Base-by-base conservation (phyloP, 257 asterid genomes). In the Ajuga chamaepitys region DNA sequence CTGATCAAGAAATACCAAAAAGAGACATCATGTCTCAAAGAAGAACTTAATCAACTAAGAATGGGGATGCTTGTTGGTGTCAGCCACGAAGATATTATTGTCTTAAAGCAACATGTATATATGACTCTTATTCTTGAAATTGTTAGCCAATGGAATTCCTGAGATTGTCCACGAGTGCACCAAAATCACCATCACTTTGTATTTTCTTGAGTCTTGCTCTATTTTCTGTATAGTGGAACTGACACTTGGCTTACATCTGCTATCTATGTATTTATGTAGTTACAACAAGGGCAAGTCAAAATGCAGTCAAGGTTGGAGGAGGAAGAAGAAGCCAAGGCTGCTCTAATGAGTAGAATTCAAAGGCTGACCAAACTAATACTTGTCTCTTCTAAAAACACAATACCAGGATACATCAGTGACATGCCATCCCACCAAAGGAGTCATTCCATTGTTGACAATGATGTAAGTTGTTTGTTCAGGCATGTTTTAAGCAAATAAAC, bases 261-360 rank as follows among this genome's bases (percentile, higher is more conserved):
- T 25, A 54, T 58, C 46, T 41, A 3, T 60, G 47, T 62, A 22
- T 45, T 63, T 58, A 34, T 55, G 68, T 70, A 94, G 99, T 82
- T 94, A 82, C 96, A 94, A 81, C 90, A 81, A 87, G 99, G 99
- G 40, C 99, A 94, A 81, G 82, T 82, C 63, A 94, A 91, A 87
- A 86, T 94, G 99, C 96, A 86, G 67, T 89, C 96, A 58, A 85
- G 99, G 70, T 75, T 94, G 79, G 97, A 94, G 86, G 99, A 94
- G 82, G 99, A 94, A 70, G 97, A 94, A 79, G 99, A 94, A 52
- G 99, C 97, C 62, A 94, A 94, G 85, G 89, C 90, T 71, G 97
- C 99, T 74, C 70, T 94, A 46, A 82, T 93, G 95, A 93, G 97
- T 83, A 86, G 99, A 77, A 93, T 94, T 69, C 99, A 94, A 73